Evolutionary conservation across 495 filamentous ascomycete genomes (phyloP), one percentile per base, ranked within the genome.

Genomic region (Penicillium antarcticum): DNA sequence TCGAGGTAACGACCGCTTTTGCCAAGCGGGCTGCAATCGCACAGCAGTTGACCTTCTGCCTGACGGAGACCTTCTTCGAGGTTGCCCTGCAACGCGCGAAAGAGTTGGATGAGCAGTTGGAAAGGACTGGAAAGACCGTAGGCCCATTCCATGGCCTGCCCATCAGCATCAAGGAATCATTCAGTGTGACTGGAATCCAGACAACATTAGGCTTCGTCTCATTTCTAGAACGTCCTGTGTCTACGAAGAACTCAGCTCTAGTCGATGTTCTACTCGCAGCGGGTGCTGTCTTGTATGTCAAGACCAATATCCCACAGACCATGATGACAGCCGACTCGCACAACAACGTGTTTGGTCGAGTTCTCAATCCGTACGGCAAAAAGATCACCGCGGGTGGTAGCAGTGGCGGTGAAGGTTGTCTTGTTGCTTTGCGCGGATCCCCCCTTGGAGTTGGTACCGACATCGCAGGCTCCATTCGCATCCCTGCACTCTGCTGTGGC

Each of bases 401-500:
- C 19, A 77, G 77, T 3, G 83, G 85, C 8, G 86, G 85, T 21
- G 85, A 89, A 60, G 82, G 76, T 0, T 82, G 84, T 1, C 63
- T 88, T 9, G 40, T 86, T 4, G 81, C 75, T 0, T 55, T 83
- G 18, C 65, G 78, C 4, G 84, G 85, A 6, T 80, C 74, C 3
- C 66, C 78, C 33, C 63, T 87, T 0, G 86, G 86, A 1, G 76
- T 88, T 13, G 86, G 84, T 0, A 83, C 79, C 0, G 86, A 89
- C 49, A 80, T 87, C 51, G 86, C 58, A 12, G 84, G 83, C 2
- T 85, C 79, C 0, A 82, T 87, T 40, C 72, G 84, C 0, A 73
- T 71, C 31, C 87, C 87, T 0, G 82, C 86, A 1, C 71, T 80
- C 2, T 81, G 79, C 55, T 79, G 80, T 47, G 84, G 81, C 12